A percentile compares a stretch with the other conserved stretches of the same genome.
Evolutionary conservation across 176 grass and related monocot species (phyloP).

Genomic region (Elymus sibiricus): DNA sequence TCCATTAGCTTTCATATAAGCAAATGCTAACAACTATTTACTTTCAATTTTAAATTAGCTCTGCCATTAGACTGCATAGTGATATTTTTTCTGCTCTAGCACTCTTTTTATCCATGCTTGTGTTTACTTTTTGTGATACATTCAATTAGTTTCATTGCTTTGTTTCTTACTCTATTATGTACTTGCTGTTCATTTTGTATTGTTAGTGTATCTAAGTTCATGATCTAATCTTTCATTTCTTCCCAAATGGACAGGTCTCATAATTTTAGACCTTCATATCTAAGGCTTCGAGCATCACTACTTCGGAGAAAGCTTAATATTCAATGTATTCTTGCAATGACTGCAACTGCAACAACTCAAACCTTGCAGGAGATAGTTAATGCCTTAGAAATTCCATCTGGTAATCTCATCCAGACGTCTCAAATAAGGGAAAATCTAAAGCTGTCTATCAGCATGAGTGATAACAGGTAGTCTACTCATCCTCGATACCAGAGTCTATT

Average conservation of each 20-base stretch:
- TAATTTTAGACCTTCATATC: conserved; percentile 98
- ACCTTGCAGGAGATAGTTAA: conserved; percentile 74
- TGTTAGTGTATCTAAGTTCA: conserved; percentile 14
- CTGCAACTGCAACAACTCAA: conserved; percentile 86
- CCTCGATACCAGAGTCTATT: not conserved
- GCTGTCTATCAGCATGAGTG: conserved; percentile 55
- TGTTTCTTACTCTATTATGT: conserved; percentile 12
- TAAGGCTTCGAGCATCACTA: conserved; percentile 78
- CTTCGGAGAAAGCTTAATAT: conserved; percentile 74
- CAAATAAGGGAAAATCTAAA: conserved; percentile 84
- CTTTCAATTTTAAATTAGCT: not conserved
- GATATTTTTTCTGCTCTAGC: not conserved
- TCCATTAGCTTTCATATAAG: not conserved
- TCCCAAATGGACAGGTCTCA: conserved; percentile 70
- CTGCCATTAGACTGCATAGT: not conserved
- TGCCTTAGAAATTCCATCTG: conserved; percentile 75
- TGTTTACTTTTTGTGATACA: not conserved
- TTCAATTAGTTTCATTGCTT: not conserved
- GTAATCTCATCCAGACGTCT: conserved; percentile 64
- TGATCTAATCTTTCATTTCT: conserved; percentile 15
- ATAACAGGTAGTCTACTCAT: conserved; percentile 58
- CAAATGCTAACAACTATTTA: not conserved
- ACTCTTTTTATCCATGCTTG: not conserved
- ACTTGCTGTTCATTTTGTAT: not conserved
- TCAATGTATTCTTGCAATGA: conserved; percentile 96